These are phyloP conservation scores for Yamadazyma songkhlaensis DNA, from an alignment of 1,139 yeast species.

Conservation along the genomic window DNA sequence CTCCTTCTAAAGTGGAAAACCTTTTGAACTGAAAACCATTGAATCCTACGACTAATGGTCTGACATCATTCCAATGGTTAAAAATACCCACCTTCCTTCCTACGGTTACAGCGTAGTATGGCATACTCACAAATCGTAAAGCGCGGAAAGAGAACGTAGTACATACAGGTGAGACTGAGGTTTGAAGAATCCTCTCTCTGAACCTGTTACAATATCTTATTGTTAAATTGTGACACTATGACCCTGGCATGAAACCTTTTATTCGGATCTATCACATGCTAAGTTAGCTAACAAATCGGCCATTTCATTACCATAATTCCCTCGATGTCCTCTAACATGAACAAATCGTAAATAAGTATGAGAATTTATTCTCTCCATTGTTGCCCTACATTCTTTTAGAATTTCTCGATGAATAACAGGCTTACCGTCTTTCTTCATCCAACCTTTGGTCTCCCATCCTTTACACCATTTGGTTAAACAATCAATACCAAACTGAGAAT, in stretches of 20 bases:
- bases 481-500: constrained; percentile 55
- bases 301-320: constrained; percentile 65
- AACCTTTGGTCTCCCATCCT: constrained; percentile 54
- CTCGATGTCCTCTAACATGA: constrained; percentile 76
- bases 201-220: too few species aligned
- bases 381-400: constrained; percentile 28
- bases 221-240: too few species aligned
- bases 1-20: constrained; percentile 40
- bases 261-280: constrained; percentile 50
- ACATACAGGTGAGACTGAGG: too few species aligned
- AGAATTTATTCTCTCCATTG: constrained; percentile 16
- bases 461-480: constrained; percentile 49
- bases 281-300: constrained; percentile 75
- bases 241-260: too few species aligned
- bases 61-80: constrained; percentile 47
- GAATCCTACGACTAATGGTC: constrained; percentile 46
- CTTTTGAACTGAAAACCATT: constrained; percentile 54
- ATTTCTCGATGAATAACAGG: constrained; percentile 53
- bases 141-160: too few species aligned
- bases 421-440: constrained; percentile 43
- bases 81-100: constrained; percentile 56
- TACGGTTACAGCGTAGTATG: constrained; percentile 58
- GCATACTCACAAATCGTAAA: constrained; percentile 1
- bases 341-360: constrained; percentile 31
- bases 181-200: too few species aligned